These are phyloP conservation scores for Euphorbia schlechtendalii DNA, from an alignment of 441 rosid genomes.

Conservation along the genomic window DNA sequence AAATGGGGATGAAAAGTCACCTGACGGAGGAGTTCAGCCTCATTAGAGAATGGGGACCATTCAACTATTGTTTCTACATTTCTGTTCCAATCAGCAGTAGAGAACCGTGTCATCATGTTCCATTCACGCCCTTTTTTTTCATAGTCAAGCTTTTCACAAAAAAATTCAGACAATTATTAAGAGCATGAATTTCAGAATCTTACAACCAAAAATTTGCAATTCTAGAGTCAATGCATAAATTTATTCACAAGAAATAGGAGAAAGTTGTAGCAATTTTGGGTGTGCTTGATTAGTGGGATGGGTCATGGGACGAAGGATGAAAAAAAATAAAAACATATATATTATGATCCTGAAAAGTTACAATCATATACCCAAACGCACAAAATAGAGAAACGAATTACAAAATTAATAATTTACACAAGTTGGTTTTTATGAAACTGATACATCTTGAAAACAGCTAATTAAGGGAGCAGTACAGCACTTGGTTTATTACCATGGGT, in stretches of 20 bases:
- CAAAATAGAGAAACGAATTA: not conserved
- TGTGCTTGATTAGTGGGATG: not conserved
- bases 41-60: conserved; percentile 79
- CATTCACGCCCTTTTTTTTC: conserved; percentile 51
- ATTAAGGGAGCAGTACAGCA: not conserved
- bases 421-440: too few species aligned
- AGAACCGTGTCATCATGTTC: conserved; percentile 49
- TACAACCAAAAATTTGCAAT: conserved; percentile 9
- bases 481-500: conserved; percentile 73
- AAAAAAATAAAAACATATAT: not conserved
- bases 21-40: conserved; percentile 75
- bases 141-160: conserved; percentile 64
- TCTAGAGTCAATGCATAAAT: not conserved
- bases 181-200: not conserved
- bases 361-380: not conserved
- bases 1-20: conserved; percentile 32
- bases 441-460: too few species aligned
- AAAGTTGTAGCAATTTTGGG: not conserved
- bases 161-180: conserved; percentile 21
- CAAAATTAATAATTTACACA: not conserved
- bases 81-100: conserved; percentile 54
- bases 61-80: conserved; percentile 60
- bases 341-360: not conserved
- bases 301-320: not conserved
- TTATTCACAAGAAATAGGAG: not conserved